phyloP scores from a whole-genome alignment of 495 filamentous ascomycete genomes.

The Cercophora samala region DNA sequence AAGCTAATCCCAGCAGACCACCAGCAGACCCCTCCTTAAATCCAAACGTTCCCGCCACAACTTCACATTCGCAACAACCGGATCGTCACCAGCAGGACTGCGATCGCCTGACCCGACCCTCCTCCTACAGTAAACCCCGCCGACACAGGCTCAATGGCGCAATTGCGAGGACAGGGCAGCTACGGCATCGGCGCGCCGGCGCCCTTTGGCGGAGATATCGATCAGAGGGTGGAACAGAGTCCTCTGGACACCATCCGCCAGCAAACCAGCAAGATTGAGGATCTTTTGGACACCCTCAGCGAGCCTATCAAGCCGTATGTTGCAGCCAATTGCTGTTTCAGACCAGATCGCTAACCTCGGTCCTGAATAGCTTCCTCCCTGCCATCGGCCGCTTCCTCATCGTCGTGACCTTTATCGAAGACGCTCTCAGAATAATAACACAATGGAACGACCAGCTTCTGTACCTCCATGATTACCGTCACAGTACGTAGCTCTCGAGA shows the following conservation, averaged over 20 bases:
- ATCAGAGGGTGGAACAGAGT: constrained; percentile 66
- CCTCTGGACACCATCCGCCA: constrained; percentile 87
- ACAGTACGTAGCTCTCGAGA: constrained; percentile 58
- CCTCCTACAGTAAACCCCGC: constrained; percentile 6
- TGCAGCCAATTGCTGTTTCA: constrained; percentile 8
- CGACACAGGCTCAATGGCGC: constrained; percentile 62
- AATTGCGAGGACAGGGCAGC: constrained; percentile 92
- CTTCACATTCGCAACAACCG: neutral
- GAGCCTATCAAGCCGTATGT: constrained; percentile 97
- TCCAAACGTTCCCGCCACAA: neutral
- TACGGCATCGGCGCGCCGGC: constrained; percentile 84
- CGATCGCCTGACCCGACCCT: constrained; percentile 10
- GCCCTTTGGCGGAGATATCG: constrained; percentile 58
- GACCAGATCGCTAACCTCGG: constrained; percentile 10
- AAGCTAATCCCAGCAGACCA: neutral
- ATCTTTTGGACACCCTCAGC: constrained; percentile 80
- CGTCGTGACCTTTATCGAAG: constrained; percentile 97
- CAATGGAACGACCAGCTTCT: constrained; percentile 96
- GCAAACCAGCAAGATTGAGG: constrained; percentile 98
- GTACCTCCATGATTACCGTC: constrained; percentile 88
- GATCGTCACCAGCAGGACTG: constrained; percentile 31
- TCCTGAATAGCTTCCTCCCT: constrained; percentile 70
- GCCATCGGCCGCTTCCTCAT: constrained; percentile 96
- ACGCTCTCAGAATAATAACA: constrained; percentile 91
- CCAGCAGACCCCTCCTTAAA: neutral